These are phyloP conservation scores for Globisporangium radiosum DNA, from an alignment of 352 stramenopile species.

Conservation along the genomic window DNA sequence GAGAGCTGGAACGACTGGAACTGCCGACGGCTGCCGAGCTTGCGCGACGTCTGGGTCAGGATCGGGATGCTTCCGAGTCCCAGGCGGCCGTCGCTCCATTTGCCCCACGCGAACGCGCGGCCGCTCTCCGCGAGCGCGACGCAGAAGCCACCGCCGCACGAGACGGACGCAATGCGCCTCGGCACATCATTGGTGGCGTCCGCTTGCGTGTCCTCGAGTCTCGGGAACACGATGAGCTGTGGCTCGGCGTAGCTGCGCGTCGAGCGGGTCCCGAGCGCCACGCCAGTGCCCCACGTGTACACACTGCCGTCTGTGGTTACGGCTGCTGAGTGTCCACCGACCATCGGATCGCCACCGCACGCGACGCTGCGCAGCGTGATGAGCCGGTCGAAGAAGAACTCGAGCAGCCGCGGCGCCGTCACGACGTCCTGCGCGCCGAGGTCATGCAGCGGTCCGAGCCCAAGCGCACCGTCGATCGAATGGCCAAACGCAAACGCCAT, in stretches of 20 bases:
- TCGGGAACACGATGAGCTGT: constrained; percentile 22
- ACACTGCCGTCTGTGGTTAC: constrained; percentile 45
- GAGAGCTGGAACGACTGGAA: constrained; percentile 55
- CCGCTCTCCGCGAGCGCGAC: constrained; percentile 51
- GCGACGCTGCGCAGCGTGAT: constrained; percentile 31
- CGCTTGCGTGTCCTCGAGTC: background rate
- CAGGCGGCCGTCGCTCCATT: constrained; percentile 66
- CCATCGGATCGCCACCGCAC: constrained; percentile 49
- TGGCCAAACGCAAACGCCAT: constrained; percentile 56
- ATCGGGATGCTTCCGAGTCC: constrained; percentile 59
- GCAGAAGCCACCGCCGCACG: constrained; percentile 76
- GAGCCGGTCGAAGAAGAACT: constrained; percentile 48
- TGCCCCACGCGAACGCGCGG: constrained; percentile 74
- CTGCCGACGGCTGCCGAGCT: constrained; percentile 33
- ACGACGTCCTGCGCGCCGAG: constrained; percentile 19
- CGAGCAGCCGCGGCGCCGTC: constrained; percentile 25
- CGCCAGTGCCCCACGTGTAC: constrained; percentile 74
- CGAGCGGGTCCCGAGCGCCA: constrained; percentile 37
- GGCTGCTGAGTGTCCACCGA: constrained; percentile 60
- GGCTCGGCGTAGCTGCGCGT: constrained; percentile 32
- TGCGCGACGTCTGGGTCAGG: constrained; percentile 29
- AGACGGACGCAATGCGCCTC: constrained; percentile 23
- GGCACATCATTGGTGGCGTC: background rate
- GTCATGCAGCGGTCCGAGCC: constrained; percentile 3
- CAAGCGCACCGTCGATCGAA: constrained; percentile 45